These are phyloP conservation scores for Zoysia japonica DNA, from an alignment of 176 grass and related monocot species.

Conservation along the genomic window DNA sequence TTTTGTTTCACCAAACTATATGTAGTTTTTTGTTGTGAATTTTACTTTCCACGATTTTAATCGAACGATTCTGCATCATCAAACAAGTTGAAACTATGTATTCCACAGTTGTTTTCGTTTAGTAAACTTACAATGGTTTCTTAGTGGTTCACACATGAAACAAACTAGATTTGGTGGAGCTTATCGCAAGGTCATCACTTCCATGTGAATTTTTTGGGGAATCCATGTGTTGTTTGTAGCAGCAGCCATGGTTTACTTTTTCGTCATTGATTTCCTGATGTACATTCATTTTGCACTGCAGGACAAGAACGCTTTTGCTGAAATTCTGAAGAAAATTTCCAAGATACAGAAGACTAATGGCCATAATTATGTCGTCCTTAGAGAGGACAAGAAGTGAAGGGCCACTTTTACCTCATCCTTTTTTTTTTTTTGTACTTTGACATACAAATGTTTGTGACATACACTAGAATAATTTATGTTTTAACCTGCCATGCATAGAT, in stretches of 20 bases:
- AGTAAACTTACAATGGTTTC: neutral
- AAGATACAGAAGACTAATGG: slow-evolving; percentile 88
- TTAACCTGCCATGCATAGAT: neutral
- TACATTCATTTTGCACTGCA: slow-evolving; percentile 25
- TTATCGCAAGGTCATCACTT: neutral
- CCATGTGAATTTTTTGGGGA: neutral
- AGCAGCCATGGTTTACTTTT: neutral
- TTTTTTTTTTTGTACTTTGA: neutral
- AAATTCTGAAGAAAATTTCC: slow-evolving; percentile 72
- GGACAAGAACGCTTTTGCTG: slow-evolving; percentile 77
- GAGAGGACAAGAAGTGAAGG: slow-evolving; percentile 65
- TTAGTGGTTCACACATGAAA: neutral
- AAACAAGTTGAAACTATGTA: neutral
- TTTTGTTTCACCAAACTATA: no score
- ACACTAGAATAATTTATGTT: slow-evolving; percentile 7
- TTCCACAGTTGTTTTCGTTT: neutral
- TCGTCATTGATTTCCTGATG: neutral
- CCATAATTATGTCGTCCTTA: slow-evolving; percentile 66
- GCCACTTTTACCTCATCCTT: neutral
- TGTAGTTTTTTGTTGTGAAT: no score
- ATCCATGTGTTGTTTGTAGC: neutral
- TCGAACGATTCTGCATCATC: slow-evolving; percentile 1
- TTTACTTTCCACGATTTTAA: neutral
- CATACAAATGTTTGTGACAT: slow-evolving; percentile 31
- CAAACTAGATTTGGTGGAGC: neutral